A percentile compares a stretch with the other conserved stretches of the same genome.
phyloP scores from a whole-genome alignment of 257 asterid species.

The Nicotiana undulata region DNA sequence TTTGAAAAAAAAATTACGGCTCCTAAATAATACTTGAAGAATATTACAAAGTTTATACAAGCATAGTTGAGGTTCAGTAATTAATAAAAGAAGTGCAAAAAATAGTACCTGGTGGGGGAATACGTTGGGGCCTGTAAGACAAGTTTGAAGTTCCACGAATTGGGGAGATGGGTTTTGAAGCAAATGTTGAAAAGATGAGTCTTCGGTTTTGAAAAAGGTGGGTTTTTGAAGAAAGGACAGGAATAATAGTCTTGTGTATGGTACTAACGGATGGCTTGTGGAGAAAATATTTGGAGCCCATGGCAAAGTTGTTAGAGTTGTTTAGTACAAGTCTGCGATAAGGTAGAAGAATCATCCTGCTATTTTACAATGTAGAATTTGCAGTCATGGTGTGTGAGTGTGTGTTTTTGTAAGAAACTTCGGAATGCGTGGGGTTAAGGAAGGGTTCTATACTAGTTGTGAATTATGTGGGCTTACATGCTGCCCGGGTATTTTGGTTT shows the following conservation, averaged over 20 bases:
- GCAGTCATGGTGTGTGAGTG: background rate
- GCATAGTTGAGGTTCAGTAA: background rate
- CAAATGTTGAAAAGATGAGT: conserved; percentile 18
- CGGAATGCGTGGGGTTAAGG: background rate
- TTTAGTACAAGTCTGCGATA: background rate
- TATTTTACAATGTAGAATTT: background rate
- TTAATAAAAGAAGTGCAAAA: background rate
- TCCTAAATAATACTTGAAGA: background rate
- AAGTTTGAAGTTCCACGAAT: conserved; percentile 20
- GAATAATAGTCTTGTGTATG: background rate
- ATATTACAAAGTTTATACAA: background rate
- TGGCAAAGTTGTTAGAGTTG: background rate
- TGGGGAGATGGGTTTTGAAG: conserved; percentile 27
- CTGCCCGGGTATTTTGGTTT: too few species aligned
- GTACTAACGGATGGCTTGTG: background rate
- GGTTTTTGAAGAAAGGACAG: too few species aligned
- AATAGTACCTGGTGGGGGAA: conserved; percentile 42
- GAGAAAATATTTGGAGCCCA: conserved; percentile 9
- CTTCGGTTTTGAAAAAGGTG: background rate
- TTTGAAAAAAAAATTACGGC: background rate
- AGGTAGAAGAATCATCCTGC: background rate
- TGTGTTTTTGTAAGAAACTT: too few species aligned
- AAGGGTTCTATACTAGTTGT: background rate
- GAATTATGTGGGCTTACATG: background rate
- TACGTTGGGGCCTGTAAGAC: conserved; percentile 31